Conservation (phyloP, 148 eudicot genomes). For the Polygonum aviculare region DNA sequence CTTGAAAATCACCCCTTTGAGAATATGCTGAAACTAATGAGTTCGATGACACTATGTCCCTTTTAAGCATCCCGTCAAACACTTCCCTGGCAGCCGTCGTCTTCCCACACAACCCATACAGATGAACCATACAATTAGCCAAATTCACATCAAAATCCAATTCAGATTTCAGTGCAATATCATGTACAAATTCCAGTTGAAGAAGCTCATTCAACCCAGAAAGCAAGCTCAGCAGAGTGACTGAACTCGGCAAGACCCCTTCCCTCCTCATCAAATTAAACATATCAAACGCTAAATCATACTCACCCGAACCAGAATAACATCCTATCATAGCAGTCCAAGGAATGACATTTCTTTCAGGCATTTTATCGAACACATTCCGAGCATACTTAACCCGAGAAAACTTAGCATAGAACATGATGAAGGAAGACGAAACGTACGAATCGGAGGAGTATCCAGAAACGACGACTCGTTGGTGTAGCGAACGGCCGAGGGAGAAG, state of each 20-base stretch:
- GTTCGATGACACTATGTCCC: conserved; percentile 85
- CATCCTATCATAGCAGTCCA: conserved; percentile 83
- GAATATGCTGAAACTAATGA: conserved; percentile 60
- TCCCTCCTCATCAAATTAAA: conserved; percentile 50
- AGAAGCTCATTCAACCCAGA: conserved; percentile 40
- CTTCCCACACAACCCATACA: conserved; percentile 63
- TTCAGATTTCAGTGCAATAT: conserved; percentile 35
- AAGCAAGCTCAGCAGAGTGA: conserved; percentile 51
- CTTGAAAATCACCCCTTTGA: conserved; percentile 42
- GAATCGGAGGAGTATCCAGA: conserved; percentile 61
- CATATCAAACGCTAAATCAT: conserved; percentile 31
- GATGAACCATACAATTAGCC: conserved; percentile 48
- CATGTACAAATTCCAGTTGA: conserved; percentile 46
- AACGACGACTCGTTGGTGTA: conserved; percentile 47
- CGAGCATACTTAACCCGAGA: conserved; percentile 38
- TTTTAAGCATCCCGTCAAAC: conserved; percentile 49
- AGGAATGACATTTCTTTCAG: conserved; percentile 54
- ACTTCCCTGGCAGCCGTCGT: conserved; percentile 41
- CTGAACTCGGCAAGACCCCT: conserved; percentile 42
- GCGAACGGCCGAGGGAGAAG: conserved; percentile 38
- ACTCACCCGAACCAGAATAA: conserved; percentile 39
- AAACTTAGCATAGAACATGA: conserved; percentile 52
- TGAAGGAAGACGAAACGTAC: conserved; percentile 56
- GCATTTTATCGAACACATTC: conserved; percentile 67
- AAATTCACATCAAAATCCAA: conserved; percentile 35